These are phyloP conservation scores for Tremella fuciformis DNA, from an alignment of 768 basidiomycete genomes.

Conservation along the genomic window DNA sequence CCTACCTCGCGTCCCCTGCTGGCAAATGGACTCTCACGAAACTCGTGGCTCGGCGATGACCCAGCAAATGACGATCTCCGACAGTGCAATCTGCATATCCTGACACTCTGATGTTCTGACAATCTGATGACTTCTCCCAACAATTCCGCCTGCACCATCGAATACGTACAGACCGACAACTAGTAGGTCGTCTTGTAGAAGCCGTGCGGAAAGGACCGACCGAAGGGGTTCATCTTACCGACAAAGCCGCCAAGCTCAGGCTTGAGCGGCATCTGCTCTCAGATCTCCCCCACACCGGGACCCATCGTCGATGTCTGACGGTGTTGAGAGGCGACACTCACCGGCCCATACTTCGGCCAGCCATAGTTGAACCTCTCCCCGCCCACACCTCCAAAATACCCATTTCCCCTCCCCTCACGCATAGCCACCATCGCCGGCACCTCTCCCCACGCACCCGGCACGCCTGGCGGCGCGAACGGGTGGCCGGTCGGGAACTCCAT, in stretches of 20 bases:
- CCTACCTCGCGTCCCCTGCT: too few relatives aligned
- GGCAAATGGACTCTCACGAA: too few relatives aligned
- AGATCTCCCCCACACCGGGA: background rate
- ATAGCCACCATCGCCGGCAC: conserved; percentile 38
- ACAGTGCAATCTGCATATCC: too few relatives aligned
- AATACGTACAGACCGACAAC: too few relatives aligned
- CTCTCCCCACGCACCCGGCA: conserved; percentile 21
- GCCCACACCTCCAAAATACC: conserved; percentile 11
- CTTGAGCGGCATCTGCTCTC: conserved; percentile 43
- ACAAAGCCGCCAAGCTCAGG: conserved; percentile 47
- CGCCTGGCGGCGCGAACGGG: too few relatives aligned
- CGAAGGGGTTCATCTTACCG: conserved; percentile 46
- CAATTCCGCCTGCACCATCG: too few relatives aligned
- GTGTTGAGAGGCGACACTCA: conserved; percentile 14
- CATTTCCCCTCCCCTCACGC: conserved; percentile 32
- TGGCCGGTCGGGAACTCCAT: conserved; percentile 14
- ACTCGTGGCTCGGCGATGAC: too few relatives aligned
- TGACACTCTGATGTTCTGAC: too few relatives aligned
- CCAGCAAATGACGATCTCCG: too few relatives aligned
- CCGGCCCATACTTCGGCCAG: conserved; percentile 48
- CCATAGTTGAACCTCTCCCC: conserved; percentile 41
- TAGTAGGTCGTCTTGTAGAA: conserved; percentile 40
- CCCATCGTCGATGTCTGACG: background rate
- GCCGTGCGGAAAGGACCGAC: conserved; percentile 40
- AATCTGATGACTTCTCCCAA: too few relatives aligned